Evolutionary conservation across 352 stramenopile species (phyloP).

Genomic region (Globisporangium emineosum): DNA sequence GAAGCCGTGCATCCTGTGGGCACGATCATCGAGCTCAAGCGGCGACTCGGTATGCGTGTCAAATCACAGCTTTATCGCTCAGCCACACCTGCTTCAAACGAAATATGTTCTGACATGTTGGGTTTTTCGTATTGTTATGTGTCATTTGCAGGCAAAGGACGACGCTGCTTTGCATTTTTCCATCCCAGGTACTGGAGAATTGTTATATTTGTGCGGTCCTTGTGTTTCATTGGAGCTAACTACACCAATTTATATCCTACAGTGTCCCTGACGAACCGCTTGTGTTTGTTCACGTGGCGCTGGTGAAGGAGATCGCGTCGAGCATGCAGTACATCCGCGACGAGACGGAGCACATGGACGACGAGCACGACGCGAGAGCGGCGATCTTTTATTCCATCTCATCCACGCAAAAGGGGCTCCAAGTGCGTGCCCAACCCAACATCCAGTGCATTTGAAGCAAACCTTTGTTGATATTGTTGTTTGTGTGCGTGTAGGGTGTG

Average conservation of each 20-base stretch:
- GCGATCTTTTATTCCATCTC: slow-evolving; percentile 97
- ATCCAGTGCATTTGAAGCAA: not conserved
- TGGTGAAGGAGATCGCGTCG: slow-evolving; percentile 85
- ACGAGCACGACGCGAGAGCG: slow-evolving; percentile 56
- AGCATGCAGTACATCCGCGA: slow-evolving; percentile 92
- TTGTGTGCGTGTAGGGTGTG: slow-evolving; percentile 58
- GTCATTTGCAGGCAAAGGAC: slow-evolving; percentile 35
- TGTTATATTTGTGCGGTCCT: too few relatives aligned
- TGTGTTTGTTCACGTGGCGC: slow-evolving; percentile 94
- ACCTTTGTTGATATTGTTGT: not conserved
- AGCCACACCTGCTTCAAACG: not conserved
- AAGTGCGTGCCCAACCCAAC: slow-evolving; percentile 28
- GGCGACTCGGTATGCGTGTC: slow-evolving; percentile 63
- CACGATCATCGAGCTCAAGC: slow-evolving; percentile 92
- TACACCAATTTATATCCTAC: not conserved
- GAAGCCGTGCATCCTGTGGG: slow-evolving; percentile 94
- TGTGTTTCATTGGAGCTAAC: not conserved
- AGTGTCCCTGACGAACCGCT: slow-evolving; percentile 90
- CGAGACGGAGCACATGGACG: slow-evolving; percentile 57
- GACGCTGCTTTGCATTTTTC: slow-evolving; percentile 94
- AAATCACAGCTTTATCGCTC: not conserved
- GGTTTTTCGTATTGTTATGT: not conserved
- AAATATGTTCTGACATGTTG: not conserved
- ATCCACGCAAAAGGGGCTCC: slow-evolving; percentile 88
- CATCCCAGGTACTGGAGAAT: slow-evolving; percentile 68